These are phyloP conservation scores for Trifolium pratense DNA, from an alignment of 306 rosid genomes.

Conservation along the genomic window DNA sequence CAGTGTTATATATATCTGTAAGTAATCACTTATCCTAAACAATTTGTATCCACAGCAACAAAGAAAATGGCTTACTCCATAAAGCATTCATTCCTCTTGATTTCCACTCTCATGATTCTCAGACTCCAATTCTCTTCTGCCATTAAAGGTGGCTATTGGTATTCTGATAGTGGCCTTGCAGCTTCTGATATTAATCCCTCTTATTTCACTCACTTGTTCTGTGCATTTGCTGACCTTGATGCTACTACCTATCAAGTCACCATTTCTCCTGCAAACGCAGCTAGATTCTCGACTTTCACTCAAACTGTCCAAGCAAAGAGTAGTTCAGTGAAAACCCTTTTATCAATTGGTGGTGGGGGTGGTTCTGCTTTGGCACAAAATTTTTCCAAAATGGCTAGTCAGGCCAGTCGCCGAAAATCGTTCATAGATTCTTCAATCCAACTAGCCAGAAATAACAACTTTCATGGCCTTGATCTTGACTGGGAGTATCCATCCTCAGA, in stretches of 20 bases:
- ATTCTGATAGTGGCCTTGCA: constrained; percentile 34
- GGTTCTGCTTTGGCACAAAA: not conserved
- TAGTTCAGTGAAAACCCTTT: constrained; percentile 51
- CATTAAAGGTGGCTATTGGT: constrained; percentile 59
- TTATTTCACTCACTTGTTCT: constrained; percentile 50
- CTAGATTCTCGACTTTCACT: constrained; percentile 46
- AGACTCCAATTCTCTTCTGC: constrained; percentile 16
- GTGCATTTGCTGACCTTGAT: constrained; percentile 50
- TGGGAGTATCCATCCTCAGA: constrained; percentile 48
- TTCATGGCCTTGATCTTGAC: constrained; percentile 55
- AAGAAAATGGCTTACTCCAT: constrained; percentile 27
- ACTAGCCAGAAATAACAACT: constrained; percentile 48
- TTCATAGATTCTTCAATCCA: constrained; percentile 63
- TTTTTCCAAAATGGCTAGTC: constrained; percentile 42
- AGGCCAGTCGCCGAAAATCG: constrained; percentile 39
- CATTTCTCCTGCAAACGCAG: constrained; percentile 39
- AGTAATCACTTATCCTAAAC: not conserved
- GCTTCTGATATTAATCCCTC: constrained; percentile 48
- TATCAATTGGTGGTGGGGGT: constrained; percentile 49
- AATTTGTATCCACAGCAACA: not conserved
- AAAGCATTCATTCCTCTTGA: constrained; percentile 7
- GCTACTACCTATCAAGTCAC: constrained; percentile 36
- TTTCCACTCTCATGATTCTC: constrained; percentile 12
- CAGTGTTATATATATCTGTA: not conserved
- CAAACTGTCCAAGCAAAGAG: constrained; percentile 39